These are phyloP conservation scores for Arachis hypogaea DNA, from an alignment of 306 rosid genomes.

Conservation along the genomic window DNA sequence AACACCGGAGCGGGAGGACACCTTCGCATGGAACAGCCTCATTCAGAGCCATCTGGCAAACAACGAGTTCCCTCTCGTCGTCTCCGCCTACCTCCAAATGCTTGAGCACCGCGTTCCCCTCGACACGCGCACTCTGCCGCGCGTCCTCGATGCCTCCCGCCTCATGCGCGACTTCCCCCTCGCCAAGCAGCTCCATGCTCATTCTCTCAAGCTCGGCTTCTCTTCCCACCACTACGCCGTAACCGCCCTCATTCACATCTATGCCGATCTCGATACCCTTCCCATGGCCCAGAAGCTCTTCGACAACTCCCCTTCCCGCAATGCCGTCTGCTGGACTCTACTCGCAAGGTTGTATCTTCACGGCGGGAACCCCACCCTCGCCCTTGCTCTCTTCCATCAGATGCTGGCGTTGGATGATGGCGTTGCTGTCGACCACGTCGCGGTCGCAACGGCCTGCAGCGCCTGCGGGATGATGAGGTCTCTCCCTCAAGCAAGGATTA, in stretches of 20 bases:
- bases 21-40: conserved; percentile 72
- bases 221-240: conserved; percentile 50
- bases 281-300: conserved; percentile 53
- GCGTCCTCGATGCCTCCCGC: conserved; percentile 59
- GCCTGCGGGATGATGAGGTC: conserved; percentile 58
- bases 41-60: conserved; percentile 60
- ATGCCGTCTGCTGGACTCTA: conserved; percentile 67
- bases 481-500: conserved; percentile 46
- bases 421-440: conserved; percentile 55
- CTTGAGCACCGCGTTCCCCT: conserved; percentile 59
- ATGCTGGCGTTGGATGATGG: conserved; percentile 44
- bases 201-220: conserved; percentile 61
- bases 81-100: conserved; percentile 59
- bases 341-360: conserved; percentile 55
- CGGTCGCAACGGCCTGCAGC: conserved; percentile 53
- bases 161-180: conserved; percentile 41
- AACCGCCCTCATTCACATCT: conserved; percentile 62
- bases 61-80: conserved; percentile 39
- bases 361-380: conserved; percentile 51
- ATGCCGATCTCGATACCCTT: conserved; percentile 53
- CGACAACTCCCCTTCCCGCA: conserved; percentile 46
- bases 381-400: conserved; percentile 49
- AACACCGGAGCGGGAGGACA: conserved; percentile 47
- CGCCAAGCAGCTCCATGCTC: conserved; percentile 68
- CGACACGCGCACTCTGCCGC: conserved; percentile 69